Evolutionary conservation across 768 basidiomycete species (phyloP), one percentile per base, ranked within the genome.

Genomic region (Hericium alpestre): DNA sequence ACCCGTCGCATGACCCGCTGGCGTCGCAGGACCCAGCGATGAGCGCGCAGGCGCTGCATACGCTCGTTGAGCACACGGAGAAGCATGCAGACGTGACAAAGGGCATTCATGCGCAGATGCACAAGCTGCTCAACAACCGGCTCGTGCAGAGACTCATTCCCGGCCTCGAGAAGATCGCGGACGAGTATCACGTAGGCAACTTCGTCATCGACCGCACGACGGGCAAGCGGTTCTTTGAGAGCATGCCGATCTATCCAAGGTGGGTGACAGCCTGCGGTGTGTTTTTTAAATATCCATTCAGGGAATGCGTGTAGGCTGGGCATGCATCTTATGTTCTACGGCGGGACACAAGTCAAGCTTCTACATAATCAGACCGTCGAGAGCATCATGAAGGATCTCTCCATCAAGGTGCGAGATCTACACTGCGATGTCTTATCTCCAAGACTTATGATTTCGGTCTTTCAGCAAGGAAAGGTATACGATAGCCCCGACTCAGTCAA

Each of bases 251-350:
- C 3, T 59, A 63, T 13, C 52, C 54, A n/a, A 46, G 43, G 43
- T 12, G 13, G 8, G 13, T 38, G 11, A 27, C 25, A 40, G n/a
- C n/a, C 2, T 15, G 18, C 43, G 16, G 16, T 10, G 43, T n/a
- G 18, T 20, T 46, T n/a, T 3, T n/a, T 9, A n/a, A n/a, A 0
- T 6, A 18, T 25, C 32, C 9, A 32, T 32, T 38, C 22, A 8
- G 15, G 16, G 20, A 5, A 32, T 32, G 15, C 20, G 40, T 20
- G 48, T 48, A 75, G 75, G 41, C 73, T 86, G 49, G 84, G 83
- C 7, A 90, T 90, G 88, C 87, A 90, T 63, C 74, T 90, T 5
- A 69, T 90, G 25, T 90, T 87, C 63, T 79, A 79, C 48, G 81
- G 84, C 2, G 74, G 69, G 38, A 72, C 74, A 47, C 76, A 81